These are phyloP conservation scores for Aureobasidium sp. DNA, from an alignment of 2,329 filamentous ascomycete genomes.

Conservation along the genomic window DNA sequence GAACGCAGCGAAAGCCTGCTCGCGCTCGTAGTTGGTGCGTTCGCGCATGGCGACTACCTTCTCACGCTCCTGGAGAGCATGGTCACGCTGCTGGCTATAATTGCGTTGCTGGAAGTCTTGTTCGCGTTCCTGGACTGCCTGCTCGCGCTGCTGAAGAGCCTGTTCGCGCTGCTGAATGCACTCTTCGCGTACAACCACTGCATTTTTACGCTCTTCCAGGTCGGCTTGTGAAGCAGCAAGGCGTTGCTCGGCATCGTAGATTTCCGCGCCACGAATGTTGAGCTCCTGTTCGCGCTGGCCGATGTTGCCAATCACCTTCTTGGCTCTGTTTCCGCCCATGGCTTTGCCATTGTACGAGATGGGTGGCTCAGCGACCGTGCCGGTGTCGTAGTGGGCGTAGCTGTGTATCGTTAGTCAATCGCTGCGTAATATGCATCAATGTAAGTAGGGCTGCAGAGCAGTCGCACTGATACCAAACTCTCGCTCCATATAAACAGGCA, in stretches of 20 bases:
- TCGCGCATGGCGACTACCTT: not conserved
- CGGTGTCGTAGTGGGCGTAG: conserved; percentile 7
- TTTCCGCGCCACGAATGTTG: not conserved
- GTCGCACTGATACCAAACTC: not conserved
- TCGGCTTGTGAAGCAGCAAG: not conserved
- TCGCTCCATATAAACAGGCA: not conserved
- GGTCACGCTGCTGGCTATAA: not conserved
- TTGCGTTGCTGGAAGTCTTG: too few relatives aligned
- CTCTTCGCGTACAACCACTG: not conserved
- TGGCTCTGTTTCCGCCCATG: not conserved
- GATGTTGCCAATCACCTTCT: not conserved
- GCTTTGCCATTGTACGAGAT: not conserved
- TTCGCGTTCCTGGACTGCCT: not conserved
- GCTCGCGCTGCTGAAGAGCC: not conserved
- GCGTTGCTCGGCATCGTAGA: not conserved
- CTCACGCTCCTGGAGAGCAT: not conserved
- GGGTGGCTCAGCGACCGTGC: not conserved
- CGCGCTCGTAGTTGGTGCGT: not conserved
- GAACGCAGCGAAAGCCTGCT: not conserved
- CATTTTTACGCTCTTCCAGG: not conserved
- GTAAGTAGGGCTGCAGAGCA: not conserved
- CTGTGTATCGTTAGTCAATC: not conserved
- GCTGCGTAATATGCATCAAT: not conserved
- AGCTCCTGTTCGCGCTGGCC: not conserved
- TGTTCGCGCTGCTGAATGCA: not conserved